Conservation (phyloP, 179 eudicot genomes). For the Patellifolia procumbens region DNA sequence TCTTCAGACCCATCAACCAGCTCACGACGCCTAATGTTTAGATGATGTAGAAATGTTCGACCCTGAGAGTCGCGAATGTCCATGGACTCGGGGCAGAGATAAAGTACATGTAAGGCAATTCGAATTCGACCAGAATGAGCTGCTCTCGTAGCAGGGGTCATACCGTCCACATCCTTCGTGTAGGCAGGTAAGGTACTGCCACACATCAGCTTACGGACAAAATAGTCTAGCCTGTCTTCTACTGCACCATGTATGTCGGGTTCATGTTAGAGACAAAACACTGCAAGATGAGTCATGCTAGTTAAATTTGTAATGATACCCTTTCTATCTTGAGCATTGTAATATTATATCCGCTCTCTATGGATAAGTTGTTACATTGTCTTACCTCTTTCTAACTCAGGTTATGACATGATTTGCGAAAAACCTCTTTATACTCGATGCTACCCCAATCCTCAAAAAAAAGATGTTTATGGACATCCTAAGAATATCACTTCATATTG, state of each 20-base stretch:
- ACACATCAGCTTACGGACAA: neutral
- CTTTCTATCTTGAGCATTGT: no score
- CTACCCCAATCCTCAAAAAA: no score
- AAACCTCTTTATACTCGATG: no score
- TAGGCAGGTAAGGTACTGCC: neutral
- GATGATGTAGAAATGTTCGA: constrained; percentile 6
- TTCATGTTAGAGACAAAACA: no score
- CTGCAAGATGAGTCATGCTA: no score
- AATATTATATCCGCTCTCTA: no score
- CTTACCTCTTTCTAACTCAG: no score
- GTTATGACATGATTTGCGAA: no score
- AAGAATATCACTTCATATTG: no score
- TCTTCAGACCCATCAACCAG: constrained; percentile 11
- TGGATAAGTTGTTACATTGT: no score
- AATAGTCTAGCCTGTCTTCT: neutral
- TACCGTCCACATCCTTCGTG: neutral
- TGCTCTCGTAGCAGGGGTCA: constrained; percentile 17
- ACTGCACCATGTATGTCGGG: neutral
- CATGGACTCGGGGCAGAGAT: neutral
- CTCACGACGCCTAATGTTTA: neutral
- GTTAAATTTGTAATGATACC: no score
- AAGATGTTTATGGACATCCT: no score
- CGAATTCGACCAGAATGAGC: constrained; percentile 15
- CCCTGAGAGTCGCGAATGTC: neutral
- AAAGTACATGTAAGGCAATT: neutral